Evolutionary conservation across 129 eudicot species (phyloP).

Genomic region (Flaveria ramosissima): DNA sequence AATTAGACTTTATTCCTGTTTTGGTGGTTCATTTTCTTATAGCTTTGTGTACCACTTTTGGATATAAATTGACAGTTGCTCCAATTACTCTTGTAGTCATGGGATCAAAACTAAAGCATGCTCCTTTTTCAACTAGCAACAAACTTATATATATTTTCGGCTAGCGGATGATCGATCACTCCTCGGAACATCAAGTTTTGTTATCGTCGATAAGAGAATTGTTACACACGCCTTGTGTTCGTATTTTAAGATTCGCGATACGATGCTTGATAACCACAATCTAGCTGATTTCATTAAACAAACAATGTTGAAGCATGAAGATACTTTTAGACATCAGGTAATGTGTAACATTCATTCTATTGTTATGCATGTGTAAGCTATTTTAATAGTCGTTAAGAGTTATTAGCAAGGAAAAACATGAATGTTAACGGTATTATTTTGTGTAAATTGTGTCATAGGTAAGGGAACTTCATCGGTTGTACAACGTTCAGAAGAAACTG

Average conservation of each 20-base stretch:
- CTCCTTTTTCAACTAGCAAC: slow-evolving; percentile 31
- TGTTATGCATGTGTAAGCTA: not conserved
- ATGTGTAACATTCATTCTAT: slow-evolving; percentile 13
- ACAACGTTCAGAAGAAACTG: slow-evolving; percentile 54
- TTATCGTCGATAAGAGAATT: not conserved
- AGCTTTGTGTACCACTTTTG: slow-evolving; percentile 25
- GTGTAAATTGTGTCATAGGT: slow-evolving; percentile 46
- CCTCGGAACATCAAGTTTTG: not conserved
- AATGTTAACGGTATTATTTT: not conserved
- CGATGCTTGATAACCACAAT: slow-evolving; percentile 41
- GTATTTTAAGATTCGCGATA: slow-evolving; percentile 17
- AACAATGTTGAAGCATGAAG: slow-evolving; percentile 70
- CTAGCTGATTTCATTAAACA: slow-evolving; percentile 46
- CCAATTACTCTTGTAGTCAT: slow-evolving; percentile 46
- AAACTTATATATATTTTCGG: slow-evolving; percentile 10
- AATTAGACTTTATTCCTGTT: slow-evolving; percentile 25
- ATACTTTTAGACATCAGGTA: slow-evolving; percentile 69
- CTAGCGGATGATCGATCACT: slow-evolving; percentile 30
- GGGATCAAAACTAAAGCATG: slow-evolving; percentile 48
- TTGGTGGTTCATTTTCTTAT: slow-evolving; percentile 27
- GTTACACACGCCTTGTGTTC: not conserved
- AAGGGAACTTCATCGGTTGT: slow-evolving; percentile 68
- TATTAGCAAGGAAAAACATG: not conserved
- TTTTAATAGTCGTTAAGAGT: not conserved
- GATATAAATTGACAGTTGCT: slow-evolving; percentile 34